Evolutionary conservation across 345 rosid species (phyloP).

Genomic region (Populus euphratica): DNA sequence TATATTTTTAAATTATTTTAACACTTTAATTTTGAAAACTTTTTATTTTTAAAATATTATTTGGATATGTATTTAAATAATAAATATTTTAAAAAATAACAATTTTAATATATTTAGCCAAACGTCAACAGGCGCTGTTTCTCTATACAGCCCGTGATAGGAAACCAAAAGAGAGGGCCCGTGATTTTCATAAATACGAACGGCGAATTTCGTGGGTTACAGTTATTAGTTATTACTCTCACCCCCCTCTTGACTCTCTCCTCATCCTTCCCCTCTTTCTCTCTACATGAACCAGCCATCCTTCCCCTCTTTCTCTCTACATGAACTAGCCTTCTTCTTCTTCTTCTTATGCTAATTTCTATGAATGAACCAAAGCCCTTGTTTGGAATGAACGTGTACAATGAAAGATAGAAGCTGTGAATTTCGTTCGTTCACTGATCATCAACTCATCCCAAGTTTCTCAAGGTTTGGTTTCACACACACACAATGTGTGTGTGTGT

Average conservation of each 20-base stretch:
- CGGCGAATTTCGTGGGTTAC: conserved; percentile 43
- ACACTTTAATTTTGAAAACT: fast-evolving
- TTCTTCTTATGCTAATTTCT: background rate
- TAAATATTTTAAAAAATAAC: no score
- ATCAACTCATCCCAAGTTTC: conserved; percentile 2
- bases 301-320: background rate
- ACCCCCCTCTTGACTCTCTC: conserved; percentile 21
- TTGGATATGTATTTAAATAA: no score
- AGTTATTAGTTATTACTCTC: conserved; percentile 26
- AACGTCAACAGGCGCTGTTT: background rate
- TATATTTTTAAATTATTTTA: no score
- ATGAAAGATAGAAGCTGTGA: conserved; percentile 16
- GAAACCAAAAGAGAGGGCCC: conserved; percentile 1
- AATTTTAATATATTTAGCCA: no score
- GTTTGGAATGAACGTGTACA: conserved; percentile 8
- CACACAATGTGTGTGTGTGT: no score
- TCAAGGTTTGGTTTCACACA: conserved; percentile 11
- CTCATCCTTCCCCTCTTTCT: background rate
- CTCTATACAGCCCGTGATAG: background rate
- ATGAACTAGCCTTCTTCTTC: background rate
- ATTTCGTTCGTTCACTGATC: background rate
- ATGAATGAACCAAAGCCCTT: background rate
- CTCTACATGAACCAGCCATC: background rate
- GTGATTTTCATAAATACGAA: conserved; percentile 53
- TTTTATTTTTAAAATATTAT: no score